A percentile compares a stretch with the other conserved stretches of the same genome.
Evolutionary conservation across 768 basidiomycete genomes (phyloP).

Genomic region (Fistulinella prunicolor): DNA sequence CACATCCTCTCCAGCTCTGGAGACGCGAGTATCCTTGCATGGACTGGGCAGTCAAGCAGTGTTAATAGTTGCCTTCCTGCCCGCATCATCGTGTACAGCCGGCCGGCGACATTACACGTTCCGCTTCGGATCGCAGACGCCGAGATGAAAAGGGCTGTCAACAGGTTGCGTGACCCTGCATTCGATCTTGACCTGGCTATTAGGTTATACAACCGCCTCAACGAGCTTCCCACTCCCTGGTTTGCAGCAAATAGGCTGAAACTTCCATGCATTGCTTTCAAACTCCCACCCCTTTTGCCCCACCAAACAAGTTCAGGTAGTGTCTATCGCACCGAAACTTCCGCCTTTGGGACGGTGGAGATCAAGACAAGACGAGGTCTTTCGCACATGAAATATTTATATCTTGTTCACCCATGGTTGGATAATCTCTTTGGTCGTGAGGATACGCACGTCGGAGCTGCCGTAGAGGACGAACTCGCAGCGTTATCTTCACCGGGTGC

Average conservation of each 20-base stretch:
- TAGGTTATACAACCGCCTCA: background rate
- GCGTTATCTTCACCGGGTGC: too few species aligned
- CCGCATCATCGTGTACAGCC: too few species aligned
- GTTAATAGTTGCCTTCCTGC: too few species aligned
- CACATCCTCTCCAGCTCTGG: too few species aligned
- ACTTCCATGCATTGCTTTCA: constrained; percentile 4
- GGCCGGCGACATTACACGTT: too few species aligned
- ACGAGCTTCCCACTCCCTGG: background rate
- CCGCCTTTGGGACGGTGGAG: background rate
- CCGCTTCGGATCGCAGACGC: background rate
- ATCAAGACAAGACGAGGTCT: background rate
- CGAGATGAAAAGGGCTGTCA: background rate
- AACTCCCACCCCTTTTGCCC: background rate
- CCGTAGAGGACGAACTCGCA: too few species aligned
- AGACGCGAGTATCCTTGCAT: too few species aligned
- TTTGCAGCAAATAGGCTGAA: background rate
- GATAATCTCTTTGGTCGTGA: background rate
- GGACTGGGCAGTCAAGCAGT: too few species aligned
- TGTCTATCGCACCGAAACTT: background rate
- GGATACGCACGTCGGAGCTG: too few species aligned
- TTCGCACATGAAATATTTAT: background rate
- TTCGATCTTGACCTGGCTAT: background rate
- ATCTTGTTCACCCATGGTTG: constrained; percentile 5
- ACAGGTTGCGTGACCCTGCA: background rate
- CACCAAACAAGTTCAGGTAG: background rate